Base-by-base conservation (phyloP, 345 rosid genomes). In the Sonneratia caseolaris region DNA sequence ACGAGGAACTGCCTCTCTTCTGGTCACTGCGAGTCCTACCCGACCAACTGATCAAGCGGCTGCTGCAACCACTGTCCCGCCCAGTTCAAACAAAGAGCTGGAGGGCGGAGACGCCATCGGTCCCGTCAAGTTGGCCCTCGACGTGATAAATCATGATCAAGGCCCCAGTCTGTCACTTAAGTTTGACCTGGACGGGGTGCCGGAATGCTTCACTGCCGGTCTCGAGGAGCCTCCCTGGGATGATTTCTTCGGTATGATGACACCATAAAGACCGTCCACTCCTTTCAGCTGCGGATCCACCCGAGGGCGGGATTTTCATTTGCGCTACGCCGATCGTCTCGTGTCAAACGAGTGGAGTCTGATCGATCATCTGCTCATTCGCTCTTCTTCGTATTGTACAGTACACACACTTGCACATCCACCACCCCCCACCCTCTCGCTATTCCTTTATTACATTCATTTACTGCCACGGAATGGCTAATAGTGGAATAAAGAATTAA, bases 141-240 rank as follows among this genome's bases (percentile, higher is more conserved):
- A 68, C 14, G 86, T 71, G 32, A 27, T 27, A 35, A 74, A 77
- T 5, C 88, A 83, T 67, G 99, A 95, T 79, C 72, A 84, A 67
- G 99, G 92, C 79, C 72, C 92, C 3, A 79, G 82, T 57, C 78
- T 77, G 8, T 89, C 89, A 88, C 82, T 91, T 7, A 87, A 84
- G 72, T 73, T 90, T 37, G 92, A 86, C 1, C 83, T 80, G 48
- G 98, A 92, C 49, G 89, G 86, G 12, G 80, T 87, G 75, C 98
- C 82, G 73, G 99, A 84, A 71, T 84, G 83, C 64, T 97, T 89
- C 75, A 75, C 90, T 2, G 79, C 82, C 10, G 98, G 98, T 71
- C 89, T 92, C 49, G 88, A 85, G 71, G 87, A 91, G 79, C 98
- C 77, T 0, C 77, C 99, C n/a, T 91, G 90, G 97, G 99, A 96